Evolutionary conservation across 2,329 filamentous ascomycete genomes (phyloP).

Genomic region (Chaetomium globosum): DNA sequence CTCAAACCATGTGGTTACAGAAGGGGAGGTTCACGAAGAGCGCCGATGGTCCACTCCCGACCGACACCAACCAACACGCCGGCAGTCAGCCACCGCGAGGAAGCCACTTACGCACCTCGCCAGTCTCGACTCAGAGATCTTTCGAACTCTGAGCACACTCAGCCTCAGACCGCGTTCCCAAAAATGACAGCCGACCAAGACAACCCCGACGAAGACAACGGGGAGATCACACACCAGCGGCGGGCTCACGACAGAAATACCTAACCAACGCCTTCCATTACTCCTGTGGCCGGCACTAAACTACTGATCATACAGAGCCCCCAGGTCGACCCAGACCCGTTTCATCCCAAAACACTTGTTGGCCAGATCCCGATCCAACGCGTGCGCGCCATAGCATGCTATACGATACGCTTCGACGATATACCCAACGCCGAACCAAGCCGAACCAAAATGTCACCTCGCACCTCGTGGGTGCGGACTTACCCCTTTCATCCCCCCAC

Average conservation of each 20-base stretch:
- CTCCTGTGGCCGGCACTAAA: not conserved
- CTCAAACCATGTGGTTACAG: no score
- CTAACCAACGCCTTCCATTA: not conserved
- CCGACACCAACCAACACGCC: not conserved
- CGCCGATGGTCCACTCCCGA: not conserved
- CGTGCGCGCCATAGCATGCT: not conserved
- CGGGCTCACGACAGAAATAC: not conserved
- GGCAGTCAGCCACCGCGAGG: not conserved
- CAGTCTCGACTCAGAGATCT: no score
- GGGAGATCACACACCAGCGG: not conserved
- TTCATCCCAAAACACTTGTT: not conserved
- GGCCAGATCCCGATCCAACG: not conserved
- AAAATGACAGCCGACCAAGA: no score
- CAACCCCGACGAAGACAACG: not conserved
- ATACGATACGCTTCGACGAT: slow-evolving; percentile 2
- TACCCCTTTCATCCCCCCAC: not conserved
- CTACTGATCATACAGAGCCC: not conserved
- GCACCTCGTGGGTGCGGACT: not conserved
- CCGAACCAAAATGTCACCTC: not conserved
- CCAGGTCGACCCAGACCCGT: not conserved
- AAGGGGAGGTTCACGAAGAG: not conserved
- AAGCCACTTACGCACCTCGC: not conserved
- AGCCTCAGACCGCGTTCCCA: no score
- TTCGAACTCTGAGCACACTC: no score
- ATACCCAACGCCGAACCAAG: slow-evolving; percentile 1